Percentiles rank a stretch among this genome's conserved stretches.
phyloP scores from a whole-genome alignment of 768 basidiomycete genomes.

The Suillus variegatus region DNA sequence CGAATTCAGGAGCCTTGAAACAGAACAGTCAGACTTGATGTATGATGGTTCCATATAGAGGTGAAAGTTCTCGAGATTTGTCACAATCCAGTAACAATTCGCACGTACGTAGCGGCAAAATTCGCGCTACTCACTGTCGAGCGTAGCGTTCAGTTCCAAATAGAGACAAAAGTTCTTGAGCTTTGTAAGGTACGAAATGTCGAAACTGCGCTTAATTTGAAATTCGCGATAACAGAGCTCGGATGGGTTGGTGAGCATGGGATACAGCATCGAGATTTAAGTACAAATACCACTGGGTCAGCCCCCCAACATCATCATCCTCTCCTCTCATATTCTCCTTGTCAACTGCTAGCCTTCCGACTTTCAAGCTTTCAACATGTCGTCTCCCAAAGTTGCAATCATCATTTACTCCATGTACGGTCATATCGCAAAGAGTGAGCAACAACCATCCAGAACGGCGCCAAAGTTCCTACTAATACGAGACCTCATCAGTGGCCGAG shows the following conservation, averaged over 20 bases:
- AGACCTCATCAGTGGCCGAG: slow-evolving; percentile 55
- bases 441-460: background rate
- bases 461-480: slow-evolving; percentile 4
- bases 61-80: slow-evolving; percentile 15
- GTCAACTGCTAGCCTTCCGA: background rate
- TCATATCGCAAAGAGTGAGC: slow-evolving; percentile 68
- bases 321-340: background rate
- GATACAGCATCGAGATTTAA: background rate
- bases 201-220: too few relatives aligned
- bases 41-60: slow-evolving; percentile 5
- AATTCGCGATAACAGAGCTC: background rate
- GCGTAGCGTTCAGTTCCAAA: background rate
- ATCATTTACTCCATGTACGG: slow-evolving; percentile 78
- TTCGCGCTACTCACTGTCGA: background rate
- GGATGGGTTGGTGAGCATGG: background rate
- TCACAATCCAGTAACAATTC: background rate
- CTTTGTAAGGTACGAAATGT: background rate
- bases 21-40: too few relatives aligned
- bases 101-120: background rate
- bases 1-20: too few relatives aligned
- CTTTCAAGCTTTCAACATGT: slow-evolving; percentile 29
- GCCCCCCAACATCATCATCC: background rate
- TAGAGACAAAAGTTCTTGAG: background rate
- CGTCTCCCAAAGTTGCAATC: slow-evolving; percentile 61
- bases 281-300: slow-evolving; percentile 16